Evolutionary conservation across 768 basidiomycete genomes (phyloP), one percentile per base, ranked within the genome.

Genomic region (Neoboletus brunneissimus): DNA sequence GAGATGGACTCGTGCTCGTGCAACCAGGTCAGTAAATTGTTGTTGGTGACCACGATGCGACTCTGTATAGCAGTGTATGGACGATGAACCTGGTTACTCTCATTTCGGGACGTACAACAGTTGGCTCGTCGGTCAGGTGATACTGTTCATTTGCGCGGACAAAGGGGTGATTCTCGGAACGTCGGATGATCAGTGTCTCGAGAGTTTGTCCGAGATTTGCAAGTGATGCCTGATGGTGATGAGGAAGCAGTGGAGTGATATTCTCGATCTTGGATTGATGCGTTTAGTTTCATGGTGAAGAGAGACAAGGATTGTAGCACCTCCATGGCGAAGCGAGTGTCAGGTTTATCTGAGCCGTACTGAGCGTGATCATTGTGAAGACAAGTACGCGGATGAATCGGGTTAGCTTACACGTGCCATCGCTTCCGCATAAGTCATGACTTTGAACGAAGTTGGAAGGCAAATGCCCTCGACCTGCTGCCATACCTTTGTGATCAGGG

Each of bases 301-400:
- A 49, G 56, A 25, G 51, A 45, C 51, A 27, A 34, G 22, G 40
- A 18, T 13, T 35, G 49, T n/a, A 73, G 73, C 66, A 94, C 94
- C 86, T 95, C 86, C 61, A 95, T 80, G 53, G 82, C 83, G 74
- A 93, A 94, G 53, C 94, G 83, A 52, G 87, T 87, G 73, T 98
- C 95, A 44, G 95, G 95, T 75, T 97, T 97, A 73, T 97, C 94
- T 54, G 91, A 91, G 15, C 94, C 94, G 78, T 87, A 97, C 89
- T 94, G 59, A 22, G 53, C 47, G n/a, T 16, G 32, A 59, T 65
- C 54, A 67, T 54, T 55, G 60, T 61, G 58, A 56, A 32, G 57
- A 53, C 18, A 61, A 45, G 60, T 18, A 29, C 41, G 48, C 23
- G 25, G 57, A 59, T 22, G 62, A 54, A 54, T 13, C 52, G 48